phyloP scores from a whole-genome alignment of 352 stramenopile species.

The Albugo candida region DNA sequence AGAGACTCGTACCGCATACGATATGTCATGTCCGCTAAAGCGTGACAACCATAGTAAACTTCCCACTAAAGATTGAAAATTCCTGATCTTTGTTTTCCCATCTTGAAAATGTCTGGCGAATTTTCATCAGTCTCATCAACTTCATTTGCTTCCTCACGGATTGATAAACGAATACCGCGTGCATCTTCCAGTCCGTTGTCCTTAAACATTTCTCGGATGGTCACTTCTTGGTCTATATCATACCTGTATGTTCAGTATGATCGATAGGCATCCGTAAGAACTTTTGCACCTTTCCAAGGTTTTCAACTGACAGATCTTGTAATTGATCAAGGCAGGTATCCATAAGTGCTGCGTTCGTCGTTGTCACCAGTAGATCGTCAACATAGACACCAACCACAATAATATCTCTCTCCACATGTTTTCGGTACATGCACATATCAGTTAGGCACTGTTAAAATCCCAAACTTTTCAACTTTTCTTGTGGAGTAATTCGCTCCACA shows the following conservation, averaged over 20 bases:
- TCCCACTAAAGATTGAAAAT: slow-evolving; percentile 17
- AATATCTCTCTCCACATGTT: too few relatives aligned
- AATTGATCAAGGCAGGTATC: slow-evolving; percentile 9
- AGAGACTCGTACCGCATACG: slow-evolving; percentile 5
- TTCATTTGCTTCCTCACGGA: not conserved
- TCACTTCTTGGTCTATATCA: slow-evolving; percentile 8
- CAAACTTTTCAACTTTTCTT: not conserved
- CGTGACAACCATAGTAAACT: slow-evolving; percentile 15
- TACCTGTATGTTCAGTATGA: slow-evolving; percentile 2
- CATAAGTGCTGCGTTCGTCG: not conserved
- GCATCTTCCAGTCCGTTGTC: slow-evolving; percentile 5
- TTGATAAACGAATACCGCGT: slow-evolving; percentile 6
- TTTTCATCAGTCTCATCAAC: not conserved
- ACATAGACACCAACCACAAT: slow-evolving; percentile 11
- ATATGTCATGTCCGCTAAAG: slow-evolving; percentile 12
- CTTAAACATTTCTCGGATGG: slow-evolving; percentile 9
- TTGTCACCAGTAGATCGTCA: slow-evolving; percentile 16
- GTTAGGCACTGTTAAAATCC: not conserved
- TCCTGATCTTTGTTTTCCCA: slow-evolving; percentile 6
- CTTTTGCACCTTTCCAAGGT: slow-evolving; percentile 8
- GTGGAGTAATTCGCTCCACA: slow-evolving; percentile 6
- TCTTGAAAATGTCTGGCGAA: not conserved
- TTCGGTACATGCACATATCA: not conserved
- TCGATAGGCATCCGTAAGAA: slow-evolving; percentile 14
- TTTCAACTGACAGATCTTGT: slow-evolving; percentile 10